phyloP scores from a whole-genome alignment of 1,284 basidiomycete genomes.

The Melanopsichium pennsylvanicum region DNA sequence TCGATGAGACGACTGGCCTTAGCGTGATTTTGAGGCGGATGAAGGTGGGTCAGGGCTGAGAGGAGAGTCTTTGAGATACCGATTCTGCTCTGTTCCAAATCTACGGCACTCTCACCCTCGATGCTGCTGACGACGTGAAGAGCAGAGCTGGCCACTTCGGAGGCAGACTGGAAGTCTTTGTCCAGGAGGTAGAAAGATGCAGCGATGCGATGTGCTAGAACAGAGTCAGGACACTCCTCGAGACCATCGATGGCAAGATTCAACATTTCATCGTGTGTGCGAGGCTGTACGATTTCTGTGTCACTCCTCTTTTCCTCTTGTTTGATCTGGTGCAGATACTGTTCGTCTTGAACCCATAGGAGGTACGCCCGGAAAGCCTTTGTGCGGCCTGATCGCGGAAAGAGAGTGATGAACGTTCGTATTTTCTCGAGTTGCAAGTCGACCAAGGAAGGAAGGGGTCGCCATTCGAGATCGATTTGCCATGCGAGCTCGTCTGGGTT shows the following conservation, averaged over 20 bases:
- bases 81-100: slow-evolving; percentile 76
- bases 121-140: slow-evolving; percentile 21
- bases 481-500: slow-evolving; percentile 82
- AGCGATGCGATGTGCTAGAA: slow-evolving; percentile 78
- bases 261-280: slow-evolving; percentile 46
- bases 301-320: slow-evolving; percentile 41
- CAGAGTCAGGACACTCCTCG: slow-evolving; percentile 71
- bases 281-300: slow-evolving; percentile 23
- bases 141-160: slow-evolving; percentile 45
- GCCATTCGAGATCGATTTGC: slow-evolving; percentile 79
- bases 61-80: slow-evolving; percentile 75
- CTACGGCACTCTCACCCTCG: slow-evolving; percentile 72
- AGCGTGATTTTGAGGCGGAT: slow-evolving; percentile 86
- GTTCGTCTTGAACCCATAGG: slow-evolving; percentile 50
- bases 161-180: slow-evolving; percentile 72
- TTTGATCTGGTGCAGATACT: slow-evolving; percentile 41
- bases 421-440: slow-evolving; percentile 75
- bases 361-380: slow-evolving; percentile 47
- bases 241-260: slow-evolving; percentile 69
- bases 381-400: slow-evolving; percentile 70
- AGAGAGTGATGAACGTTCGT: slow-evolving; percentile 74
- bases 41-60: slow-evolving; percentile 81
- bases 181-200: slow-evolving; percentile 78
- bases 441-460: slow-evolving; percentile 75
- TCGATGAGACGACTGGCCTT: slow-evolving; percentile 79